These are phyloP conservation scores for Emericellopsis cladophorae DNA, from an alignment of 2,329 filamentous ascomycete species.

Conservation along the genomic window DNA sequence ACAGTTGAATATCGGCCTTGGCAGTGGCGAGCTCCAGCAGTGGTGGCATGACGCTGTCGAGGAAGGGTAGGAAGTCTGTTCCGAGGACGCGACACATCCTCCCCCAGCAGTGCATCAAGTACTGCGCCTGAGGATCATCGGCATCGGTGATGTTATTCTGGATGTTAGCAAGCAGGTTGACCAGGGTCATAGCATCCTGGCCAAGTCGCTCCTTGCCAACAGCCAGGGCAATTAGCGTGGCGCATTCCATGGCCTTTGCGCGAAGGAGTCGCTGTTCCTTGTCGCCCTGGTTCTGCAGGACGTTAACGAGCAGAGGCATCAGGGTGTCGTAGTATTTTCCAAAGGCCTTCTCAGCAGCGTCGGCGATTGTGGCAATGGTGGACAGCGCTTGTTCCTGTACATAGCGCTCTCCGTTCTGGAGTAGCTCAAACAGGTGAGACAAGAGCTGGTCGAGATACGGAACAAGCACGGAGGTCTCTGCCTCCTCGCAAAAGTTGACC, in stretches of 20 bases:
- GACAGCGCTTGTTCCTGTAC: constrained; percentile 96
- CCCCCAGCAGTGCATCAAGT: constrained; percentile 97
- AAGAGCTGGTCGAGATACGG: constrained; percentile 87
- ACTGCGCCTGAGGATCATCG: constrained; percentile 92
- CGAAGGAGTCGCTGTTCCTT: constrained; percentile 86
- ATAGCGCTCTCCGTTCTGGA: constrained; percentile 87
- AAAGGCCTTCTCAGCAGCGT: constrained; percentile 91
- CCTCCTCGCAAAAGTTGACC: constrained; percentile 98
- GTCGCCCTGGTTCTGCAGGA: constrained; percentile 78
- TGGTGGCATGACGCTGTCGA: constrained; percentile 88
- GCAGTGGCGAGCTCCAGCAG: constrained; percentile 82
- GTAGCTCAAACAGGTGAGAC: constrained; percentile 70
- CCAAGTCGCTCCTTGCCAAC: constrained; percentile 91
- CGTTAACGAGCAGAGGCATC: constrained; percentile 88
- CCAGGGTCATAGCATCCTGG: constrained; percentile 72
- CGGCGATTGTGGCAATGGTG: constrained; percentile 97
- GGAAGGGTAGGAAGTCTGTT: constrained; percentile 81
- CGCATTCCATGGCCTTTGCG: constrained; percentile 98
- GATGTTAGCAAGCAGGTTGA: constrained; percentile 77
- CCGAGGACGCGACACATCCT: constrained; percentile 95
- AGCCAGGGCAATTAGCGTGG: constrained; percentile 86
- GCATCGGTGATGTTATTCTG: constrained; percentile 78
- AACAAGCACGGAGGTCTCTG: constrained; percentile 81
- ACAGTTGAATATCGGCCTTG: constrained; percentile 91
- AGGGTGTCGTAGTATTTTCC: constrained; percentile 89